Base-by-base conservation (phyloP, 73 alveolate genomes). In the Stentor coeruleus region DNA sequence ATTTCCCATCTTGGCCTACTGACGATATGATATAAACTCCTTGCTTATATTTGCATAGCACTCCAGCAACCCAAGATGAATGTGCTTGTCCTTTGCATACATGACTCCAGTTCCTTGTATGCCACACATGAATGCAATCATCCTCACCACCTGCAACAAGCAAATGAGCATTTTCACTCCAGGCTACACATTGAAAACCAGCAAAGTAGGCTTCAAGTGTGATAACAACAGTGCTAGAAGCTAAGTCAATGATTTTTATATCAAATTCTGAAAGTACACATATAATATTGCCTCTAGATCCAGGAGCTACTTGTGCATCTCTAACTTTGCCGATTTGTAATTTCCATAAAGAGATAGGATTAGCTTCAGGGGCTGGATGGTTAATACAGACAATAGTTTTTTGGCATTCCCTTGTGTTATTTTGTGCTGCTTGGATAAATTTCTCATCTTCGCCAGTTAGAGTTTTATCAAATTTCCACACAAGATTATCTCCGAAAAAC, bases 1-100 rank as follows among this genome's bases (percentile, higher is more conserved):
- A 40, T 31, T 66, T 66, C 11, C 79, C 79, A 33, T 66, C 79
- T 66, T 66, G 79, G n/a, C 79, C 79, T 0, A 31, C 79, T 28
- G 79, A 66, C 14, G n/a, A 20, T 26, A 66, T 31, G 0, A 31
- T 26, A 40, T 66, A 66, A 31, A 20, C 33, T 11, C 15, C 14
- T 37, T 66, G 49, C 33, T 66, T 20, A 49, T 11, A 28, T 2
- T 20, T 31, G 37, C n/a, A 20, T 37, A 40, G 26, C 14, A 66
- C 39, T 20, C 40, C 39, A 26, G 79, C n/a, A 26, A 66, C 79
- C 37, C 79, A 66, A 2, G 40, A 20, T 37, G 49, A 28, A 40
- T 66, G 79, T 20, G 49, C 79, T 66, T 26, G 49, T 1, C 79
- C 79, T 66, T 31, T 66, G 39, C 14, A 31, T 20, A 66, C 14